Conservation (phyloP, 257 asterid genomes). For the Fraxinus americana region DNA sequence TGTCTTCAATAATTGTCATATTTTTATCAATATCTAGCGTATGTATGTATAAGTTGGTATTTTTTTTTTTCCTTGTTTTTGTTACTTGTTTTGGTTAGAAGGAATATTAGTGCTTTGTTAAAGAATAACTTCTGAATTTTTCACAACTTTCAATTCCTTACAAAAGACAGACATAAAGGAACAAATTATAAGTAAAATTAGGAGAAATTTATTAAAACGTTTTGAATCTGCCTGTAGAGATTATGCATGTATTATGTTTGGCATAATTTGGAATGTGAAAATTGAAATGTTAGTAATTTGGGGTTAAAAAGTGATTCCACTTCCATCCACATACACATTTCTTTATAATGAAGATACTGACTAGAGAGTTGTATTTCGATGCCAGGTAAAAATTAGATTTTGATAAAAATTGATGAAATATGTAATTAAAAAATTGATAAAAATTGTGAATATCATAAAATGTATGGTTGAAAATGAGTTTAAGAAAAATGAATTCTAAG, state of each 20-base stretch:
- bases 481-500: too few relatives aligned
- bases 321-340: too few relatives aligned
- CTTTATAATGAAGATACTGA: not conserved
- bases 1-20: conserved; percentile 43
- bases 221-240: not conserved
- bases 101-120: not conserved
- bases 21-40: not conserved
- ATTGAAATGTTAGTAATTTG: too few relatives aligned
- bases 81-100: not conserved
- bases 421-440: too few relatives aligned
- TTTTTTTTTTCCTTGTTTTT: conserved; percentile 1
- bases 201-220: not conserved
- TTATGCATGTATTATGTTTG: too few relatives aligned
- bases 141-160: not conserved
- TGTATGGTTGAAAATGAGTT: too few relatives aligned
- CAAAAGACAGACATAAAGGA: conserved; percentile 5
- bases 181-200: not conserved
- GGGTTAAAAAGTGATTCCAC: too few relatives aligned
- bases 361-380: not conserved
- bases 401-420: too few relatives aligned
- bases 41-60: not conserved
- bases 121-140: not conserved
- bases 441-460: too few relatives aligned
- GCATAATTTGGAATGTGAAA: too few relatives aligned
- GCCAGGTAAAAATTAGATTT: too few relatives aligned